Evolutionary conservation across 305 asterid species (phyloP), one percentile per base, ranked within the genome.

Genomic region (Fraxinus sp.): DNA sequence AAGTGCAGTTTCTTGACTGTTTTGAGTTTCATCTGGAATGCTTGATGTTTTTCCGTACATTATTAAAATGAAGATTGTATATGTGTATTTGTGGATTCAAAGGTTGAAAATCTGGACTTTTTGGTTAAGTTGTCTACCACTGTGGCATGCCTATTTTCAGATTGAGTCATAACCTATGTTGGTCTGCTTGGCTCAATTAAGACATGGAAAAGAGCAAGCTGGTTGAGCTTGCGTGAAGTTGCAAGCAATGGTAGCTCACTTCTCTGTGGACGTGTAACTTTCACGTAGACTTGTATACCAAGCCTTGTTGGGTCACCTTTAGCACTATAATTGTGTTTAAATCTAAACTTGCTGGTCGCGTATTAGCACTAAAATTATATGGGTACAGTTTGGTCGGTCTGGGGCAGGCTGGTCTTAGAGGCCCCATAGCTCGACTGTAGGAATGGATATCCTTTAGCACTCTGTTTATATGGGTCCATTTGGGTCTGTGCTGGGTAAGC

Each of bases 11-110:
- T 75, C 81, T 70, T 76, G 41, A 44, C 68, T 35, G 76, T 20
- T 37, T 26, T 71, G 7, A n/a, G 68, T 84, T 75, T 75, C 24
- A 3, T 41, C 64, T 79, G 66, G 79, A 64, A 44, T 64, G 75
- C 57, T 3, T 79, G 35, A 64, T 66, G 78, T 62, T 77, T 83
- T 46, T 37, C 62, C 82, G 7, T 77, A n/a, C n/a, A 77, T 79
- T 83, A 79, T 55, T 76, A 33, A n/a, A 36, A 16, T 36, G 59
- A 68, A 62, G 77, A 57, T 78, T 41, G 70, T 76, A 72, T 66
- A 68, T n/a, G n/a, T 49, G 28, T 37, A 76, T 74, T 52, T 24
- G 26, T 75, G 59, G 46, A 7, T 14, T 18, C 20, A 1, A 64
- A 64, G 16, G 73, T 64, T 24, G 35, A 22, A 4, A 64, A 10